phyloP scores from a whole-genome alignment of 257 asterid genomes.

The Solanum gandarillasii region DNA sequence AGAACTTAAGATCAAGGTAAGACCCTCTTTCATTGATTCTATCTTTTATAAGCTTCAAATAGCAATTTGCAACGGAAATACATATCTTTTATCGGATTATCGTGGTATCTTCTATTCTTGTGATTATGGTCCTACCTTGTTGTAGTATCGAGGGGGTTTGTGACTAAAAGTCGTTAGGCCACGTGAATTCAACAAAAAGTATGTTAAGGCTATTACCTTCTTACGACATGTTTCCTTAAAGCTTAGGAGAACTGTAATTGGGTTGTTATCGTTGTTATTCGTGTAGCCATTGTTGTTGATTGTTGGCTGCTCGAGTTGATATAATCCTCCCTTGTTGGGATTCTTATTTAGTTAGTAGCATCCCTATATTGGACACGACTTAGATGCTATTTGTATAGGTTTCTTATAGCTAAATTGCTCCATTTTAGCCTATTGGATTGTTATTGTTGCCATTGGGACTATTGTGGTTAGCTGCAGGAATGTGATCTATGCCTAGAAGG shows the following conservation, averaged over 20 bases:
- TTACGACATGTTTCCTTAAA: not conserved
- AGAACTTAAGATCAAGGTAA: not conserved
- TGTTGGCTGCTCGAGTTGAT: not conserved
- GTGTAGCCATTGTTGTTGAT: not conserved
- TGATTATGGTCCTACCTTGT: not conserved
- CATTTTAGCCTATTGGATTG: not conserved
- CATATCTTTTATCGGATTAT: not conserved
- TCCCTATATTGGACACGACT: not conserved
- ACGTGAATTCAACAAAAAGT: no score
- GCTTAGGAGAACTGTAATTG: not conserved
- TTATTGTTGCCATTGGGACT: not conserved
- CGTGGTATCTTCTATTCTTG: not conserved
- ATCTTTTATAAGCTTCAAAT: not conserved
- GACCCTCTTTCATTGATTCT: not conserved
- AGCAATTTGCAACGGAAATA: not conserved
- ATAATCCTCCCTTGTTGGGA: not conserved
- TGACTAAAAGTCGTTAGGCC: not conserved
- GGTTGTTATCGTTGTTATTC: not conserved
- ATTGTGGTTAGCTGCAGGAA: not conserved
- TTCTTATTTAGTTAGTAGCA: not conserved
- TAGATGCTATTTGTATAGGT: not conserved
- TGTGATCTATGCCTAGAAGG: not conserved
- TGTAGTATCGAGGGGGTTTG: not conserved
- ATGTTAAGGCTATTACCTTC: not conserved
- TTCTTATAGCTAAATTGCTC: no score